phyloP scores from a whole-genome alignment of 1,284 basidiomycete genomes.

The Ganoderma lucidum region DNA sequence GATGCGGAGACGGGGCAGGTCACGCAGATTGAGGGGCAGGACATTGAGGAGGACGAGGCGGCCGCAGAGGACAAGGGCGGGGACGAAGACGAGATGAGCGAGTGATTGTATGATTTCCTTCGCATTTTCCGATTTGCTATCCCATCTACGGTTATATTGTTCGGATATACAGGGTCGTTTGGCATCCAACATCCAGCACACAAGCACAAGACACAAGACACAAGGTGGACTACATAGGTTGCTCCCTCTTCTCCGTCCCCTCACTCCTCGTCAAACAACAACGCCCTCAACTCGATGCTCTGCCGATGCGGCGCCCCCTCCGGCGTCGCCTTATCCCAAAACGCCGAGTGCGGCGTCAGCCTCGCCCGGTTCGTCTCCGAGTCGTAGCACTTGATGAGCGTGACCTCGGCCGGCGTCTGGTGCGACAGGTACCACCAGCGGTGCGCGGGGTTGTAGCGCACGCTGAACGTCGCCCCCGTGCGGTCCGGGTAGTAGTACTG shows the following conservation, averaged over 20 bases:
- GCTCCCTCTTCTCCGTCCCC: background rate
- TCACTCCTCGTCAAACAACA: conserved; percentile 46
- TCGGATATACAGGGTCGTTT: background rate
- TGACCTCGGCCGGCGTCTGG: conserved; percentile 54
- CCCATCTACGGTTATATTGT: background rate
- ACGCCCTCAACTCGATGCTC: conserved; percentile 49
- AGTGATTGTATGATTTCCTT: conserved; percentile 36
- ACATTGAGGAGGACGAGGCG: conserved; percentile 48
- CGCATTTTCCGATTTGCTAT: conserved; percentile 17
- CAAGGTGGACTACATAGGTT: background rate
- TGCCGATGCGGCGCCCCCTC: conserved; percentile 48
- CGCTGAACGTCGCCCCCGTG: conserved; percentile 62
- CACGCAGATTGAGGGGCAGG: conserved; percentile 59
- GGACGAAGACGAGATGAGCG: conserved; percentile 56
- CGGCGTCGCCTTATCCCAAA: conserved; percentile 48
- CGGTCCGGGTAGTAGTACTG: conserved; percentile 36
- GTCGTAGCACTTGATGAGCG: conserved; percentile 58
- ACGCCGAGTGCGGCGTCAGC: conserved; percentile 56
- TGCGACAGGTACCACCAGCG: conserved; percentile 63
- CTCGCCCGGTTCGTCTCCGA: conserved; percentile 48
- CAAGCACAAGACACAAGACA: background rate
- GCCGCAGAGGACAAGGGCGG: conserved; percentile 40
- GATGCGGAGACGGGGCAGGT: conserved; percentile 76
- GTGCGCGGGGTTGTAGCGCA: conserved; percentile 60
- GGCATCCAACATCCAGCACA: conserved; percentile 7